Conservation (phyloP, 345 rosid species). For the Gossypium raimondii region DNA sequence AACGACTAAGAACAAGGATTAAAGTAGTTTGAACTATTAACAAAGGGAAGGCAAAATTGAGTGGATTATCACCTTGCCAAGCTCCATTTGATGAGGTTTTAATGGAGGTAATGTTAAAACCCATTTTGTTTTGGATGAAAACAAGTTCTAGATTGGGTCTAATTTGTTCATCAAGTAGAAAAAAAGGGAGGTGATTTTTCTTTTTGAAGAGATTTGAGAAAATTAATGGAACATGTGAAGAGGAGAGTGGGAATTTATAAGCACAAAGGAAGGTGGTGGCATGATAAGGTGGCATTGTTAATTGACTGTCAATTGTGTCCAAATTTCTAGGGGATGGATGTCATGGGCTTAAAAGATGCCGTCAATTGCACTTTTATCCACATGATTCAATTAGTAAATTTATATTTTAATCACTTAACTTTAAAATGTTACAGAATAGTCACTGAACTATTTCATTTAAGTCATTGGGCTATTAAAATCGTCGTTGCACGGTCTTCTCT, state of each 20-base stretch:
- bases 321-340: not conserved
- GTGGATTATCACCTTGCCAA: constrained; percentile 93
- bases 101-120: constrained; percentile 55
- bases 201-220: too few relatives aligned
- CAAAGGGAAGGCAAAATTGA: constrained; percentile 74
- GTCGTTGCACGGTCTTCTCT: too few relatives aligned
- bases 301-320: not conserved
- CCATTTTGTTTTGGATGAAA: constrained; percentile 21
- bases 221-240: not conserved
- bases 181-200: not conserved
- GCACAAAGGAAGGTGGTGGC: not conserved
- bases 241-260: not conserved
- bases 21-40: constrained; percentile 66
- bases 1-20: constrained; percentile 57
- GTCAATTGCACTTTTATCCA: too few relatives aligned
- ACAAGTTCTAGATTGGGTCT: not conserved
- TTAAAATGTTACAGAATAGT: too few relatives aligned
- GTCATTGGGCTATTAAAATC: too few relatives aligned
- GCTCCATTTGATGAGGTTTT: constrained; percentile 75
- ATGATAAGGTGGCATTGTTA: not conserved
- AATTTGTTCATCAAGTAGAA: not conserved
- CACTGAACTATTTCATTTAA: too few relatives aligned
- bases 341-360: too few relatives aligned
- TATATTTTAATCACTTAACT: too few relatives aligned
- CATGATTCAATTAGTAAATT: too few relatives aligned